A percentile compares a stretch with the other conserved stretches of the same genome.
phyloP scores from a whole-genome alignment of 495 filamentous ascomycete species.

The Gamarada debralockiae region DNA sequence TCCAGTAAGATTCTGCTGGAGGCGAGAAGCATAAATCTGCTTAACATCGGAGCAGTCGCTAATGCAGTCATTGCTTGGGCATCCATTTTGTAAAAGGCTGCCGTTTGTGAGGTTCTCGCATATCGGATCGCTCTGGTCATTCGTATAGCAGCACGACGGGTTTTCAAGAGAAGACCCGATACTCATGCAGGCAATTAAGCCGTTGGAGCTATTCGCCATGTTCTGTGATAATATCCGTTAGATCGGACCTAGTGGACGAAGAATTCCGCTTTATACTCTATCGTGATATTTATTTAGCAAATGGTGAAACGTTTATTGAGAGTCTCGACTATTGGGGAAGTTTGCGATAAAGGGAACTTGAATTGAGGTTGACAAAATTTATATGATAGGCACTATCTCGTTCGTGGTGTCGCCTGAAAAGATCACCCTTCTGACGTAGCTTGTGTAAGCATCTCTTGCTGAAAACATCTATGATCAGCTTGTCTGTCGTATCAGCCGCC shows the following conservation, averaged over 20 bases:
- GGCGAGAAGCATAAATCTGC: background rate
- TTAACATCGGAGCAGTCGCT: background rate
- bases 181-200: background rate
- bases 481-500: background rate
- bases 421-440: background rate
- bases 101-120: background rate
- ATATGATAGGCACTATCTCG: background rate
- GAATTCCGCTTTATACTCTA: background rate
- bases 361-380: background rate
- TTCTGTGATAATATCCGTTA: background rate
- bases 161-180: background rate
- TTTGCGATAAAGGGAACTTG: background rate
- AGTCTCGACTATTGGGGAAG: background rate
- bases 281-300: background rate
- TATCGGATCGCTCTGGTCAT: background rate
- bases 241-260: background rate
- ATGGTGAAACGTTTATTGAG: background rate
- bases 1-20: background rate
- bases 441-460: background rate
- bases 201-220: background rate
- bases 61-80: background rate
- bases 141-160: background rate
- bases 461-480: background rate
- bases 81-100: background rate
- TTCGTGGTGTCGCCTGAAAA: too few species aligned